Evolutionary conservation across 441 rosid genomes (phyloP), one percentile per base, ranked within the genome.

Genomic region (Aquilaria agallochum): DNA sequence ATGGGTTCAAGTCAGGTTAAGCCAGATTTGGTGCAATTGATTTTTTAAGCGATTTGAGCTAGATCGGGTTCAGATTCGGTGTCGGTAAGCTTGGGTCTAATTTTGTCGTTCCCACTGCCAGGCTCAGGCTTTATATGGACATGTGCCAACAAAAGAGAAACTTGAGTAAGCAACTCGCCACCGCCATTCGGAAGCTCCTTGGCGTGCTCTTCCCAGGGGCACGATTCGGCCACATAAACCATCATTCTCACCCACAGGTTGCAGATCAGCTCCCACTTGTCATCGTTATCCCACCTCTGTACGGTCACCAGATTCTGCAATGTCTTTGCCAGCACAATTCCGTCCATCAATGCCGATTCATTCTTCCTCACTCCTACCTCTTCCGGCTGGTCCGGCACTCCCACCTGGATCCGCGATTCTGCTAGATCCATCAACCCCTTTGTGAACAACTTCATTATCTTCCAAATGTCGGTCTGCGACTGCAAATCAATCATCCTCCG

Each of bases 241-340:
- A 76, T n/a, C 66, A 76, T 64, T n/a, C 74, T 80, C 32, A 74
- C 63, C 83, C 83, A 79, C 7, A 76, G 72, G 36, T 72, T 58
- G 32, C 75, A 50, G 60, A 78, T n/a, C 53, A 72, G 36, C 44
- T 53, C 51, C 83, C 83, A 78, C 53, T 68, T 78, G 51, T 56
- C 60, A 12, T 10, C 11, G 3, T 8, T 44, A 33, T 36, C 10
- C 58, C 70, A 67, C 45, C 34, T 50, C 11, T 6, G n/a, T 15
- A 9, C 31, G 1, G 8, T 49, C 5, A 56, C 20, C 2, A 68
- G 12, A 20, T 36, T 1, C 14, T 4, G 57, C 47, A 80, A 59
- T 63, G 33, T 60, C 2, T 13, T 14, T 0, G 58, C 77, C 1
- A 76, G 77, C 65, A 32, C 40, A 55, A 81, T 66, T 2, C 72